Conservation (phyloP, 495 filamentous ascomycete genomes). For the Hyphodiscus hymeniophilus region DNA sequence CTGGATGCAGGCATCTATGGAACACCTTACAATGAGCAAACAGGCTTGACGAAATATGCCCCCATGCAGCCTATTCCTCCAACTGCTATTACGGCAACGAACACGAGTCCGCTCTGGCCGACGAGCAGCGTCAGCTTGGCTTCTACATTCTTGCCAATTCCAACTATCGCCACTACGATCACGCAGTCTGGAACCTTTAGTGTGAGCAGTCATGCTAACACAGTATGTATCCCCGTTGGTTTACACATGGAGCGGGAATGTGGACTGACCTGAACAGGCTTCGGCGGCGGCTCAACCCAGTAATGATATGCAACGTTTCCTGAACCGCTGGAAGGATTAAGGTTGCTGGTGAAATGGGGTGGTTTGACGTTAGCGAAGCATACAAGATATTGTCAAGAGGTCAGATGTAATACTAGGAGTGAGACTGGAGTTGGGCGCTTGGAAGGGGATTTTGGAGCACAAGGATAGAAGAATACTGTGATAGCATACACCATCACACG, state of each 20-base stretch:
- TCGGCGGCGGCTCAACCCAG: constrained; percentile 27
- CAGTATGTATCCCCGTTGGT: constrained; percentile 39
- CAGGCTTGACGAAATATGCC: constrained; percentile 58
- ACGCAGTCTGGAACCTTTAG: constrained; percentile 50
- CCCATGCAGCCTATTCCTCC: constrained; percentile 63
- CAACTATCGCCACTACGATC: constrained; percentile 53
- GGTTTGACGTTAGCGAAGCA: not conserved
- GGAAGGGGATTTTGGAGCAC: too few species aligned
- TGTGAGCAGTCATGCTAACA: constrained; percentile 50
- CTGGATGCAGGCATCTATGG: constrained; percentile 29
- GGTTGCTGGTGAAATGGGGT: too few species aligned
- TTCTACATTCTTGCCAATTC: constrained; percentile 43
- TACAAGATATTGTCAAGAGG: not conserved
- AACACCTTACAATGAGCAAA: constrained; percentile 55
- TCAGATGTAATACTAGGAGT: too few species aligned
- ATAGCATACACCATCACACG: too few species aligned
- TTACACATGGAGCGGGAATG: too few species aligned
- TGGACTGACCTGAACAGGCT: too few species aligned
- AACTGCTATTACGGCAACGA: constrained; percentile 52
- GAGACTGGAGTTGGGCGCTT: too few species aligned
- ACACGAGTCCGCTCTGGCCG: constrained; percentile 49
- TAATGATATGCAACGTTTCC: constrained; percentile 50
- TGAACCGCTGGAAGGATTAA: constrained; percentile 50
- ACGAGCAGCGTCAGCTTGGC: constrained; percentile 54
- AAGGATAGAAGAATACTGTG: too few species aligned